Evolutionary conservation across 345 rosid species (phyloP).

Genomic region (Rhizophora apiculata): DNA sequence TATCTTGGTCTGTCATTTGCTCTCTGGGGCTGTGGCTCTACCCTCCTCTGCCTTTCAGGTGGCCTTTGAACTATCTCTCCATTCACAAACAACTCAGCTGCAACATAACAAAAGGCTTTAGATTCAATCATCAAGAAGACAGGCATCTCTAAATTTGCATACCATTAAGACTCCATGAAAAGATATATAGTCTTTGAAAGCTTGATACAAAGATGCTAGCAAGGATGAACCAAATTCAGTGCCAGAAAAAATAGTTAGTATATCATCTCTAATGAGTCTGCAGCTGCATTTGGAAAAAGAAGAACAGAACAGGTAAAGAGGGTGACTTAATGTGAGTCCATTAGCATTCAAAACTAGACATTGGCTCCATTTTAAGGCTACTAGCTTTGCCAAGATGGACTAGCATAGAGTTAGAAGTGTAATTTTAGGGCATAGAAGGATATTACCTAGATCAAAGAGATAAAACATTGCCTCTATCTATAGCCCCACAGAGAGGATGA

Average conservation of each 20-base stretch:
- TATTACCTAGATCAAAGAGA: neutral
- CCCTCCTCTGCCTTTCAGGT: constrained; percentile 92
- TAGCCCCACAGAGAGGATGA: too few species aligned
- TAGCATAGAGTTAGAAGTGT: neutral
- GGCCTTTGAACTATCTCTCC: constrained; percentile 92
- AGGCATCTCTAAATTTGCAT: too few species aligned
- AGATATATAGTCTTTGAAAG: too few species aligned
- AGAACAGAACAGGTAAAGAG: constrained; percentile 17
- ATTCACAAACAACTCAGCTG: constrained; percentile 91
- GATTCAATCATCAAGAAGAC: too few species aligned
- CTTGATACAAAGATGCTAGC: too few species aligned
- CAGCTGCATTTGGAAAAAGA: constrained; percentile 6
- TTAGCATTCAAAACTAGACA: constrained; percentile 49
- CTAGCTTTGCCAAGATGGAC: constrained; percentile 73
- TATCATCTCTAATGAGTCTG: constrained; percentile 26
- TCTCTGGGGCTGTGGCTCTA: constrained; percentile 92
- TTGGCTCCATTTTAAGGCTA: constrained; percentile 22
- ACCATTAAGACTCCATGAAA: too few species aligned
- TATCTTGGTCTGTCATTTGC: constrained; percentile 95
- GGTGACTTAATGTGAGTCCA: constrained; percentile 36
- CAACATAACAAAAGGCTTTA: constrained; percentile 17
- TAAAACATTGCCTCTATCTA: too few species aligned
- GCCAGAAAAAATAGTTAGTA: neutral
- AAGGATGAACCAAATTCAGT: too few species aligned
- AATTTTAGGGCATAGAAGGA: neutral